phyloP scores from a whole-genome alignment of 352 stramenopile genomes.

The Phytophthora citrophthora region DNA sequence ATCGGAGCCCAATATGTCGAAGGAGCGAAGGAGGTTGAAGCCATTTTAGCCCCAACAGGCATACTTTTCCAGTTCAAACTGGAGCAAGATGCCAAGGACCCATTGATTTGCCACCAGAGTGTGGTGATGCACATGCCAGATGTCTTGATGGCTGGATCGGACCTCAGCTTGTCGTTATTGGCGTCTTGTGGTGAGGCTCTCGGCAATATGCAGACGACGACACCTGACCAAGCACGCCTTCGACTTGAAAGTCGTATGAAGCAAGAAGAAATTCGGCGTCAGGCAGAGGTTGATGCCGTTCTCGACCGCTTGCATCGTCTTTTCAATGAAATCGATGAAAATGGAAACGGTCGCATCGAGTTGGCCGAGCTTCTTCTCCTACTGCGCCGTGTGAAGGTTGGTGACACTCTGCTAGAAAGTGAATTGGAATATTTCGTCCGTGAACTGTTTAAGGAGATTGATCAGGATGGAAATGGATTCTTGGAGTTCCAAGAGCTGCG shows the following conservation, averaged over 20 bases:
- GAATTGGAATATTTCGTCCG: slow-evolving; percentile 72
- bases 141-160: slow-evolving; percentile 66
- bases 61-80: slow-evolving; percentile 57
- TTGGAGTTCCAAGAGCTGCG: slow-evolving; percentile 97
- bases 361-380: slow-evolving; percentile 66
- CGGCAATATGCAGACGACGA: slow-evolving; percentile 61
- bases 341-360: slow-evolving; percentile 72
- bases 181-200: slow-evolving; percentile 61
- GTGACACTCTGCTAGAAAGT: slow-evolving; percentile 64
- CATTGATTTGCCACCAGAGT: slow-evolving; percentile 50
- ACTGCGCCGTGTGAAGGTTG: slow-evolving; percentile 68
- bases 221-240: slow-evolving; percentile 62
- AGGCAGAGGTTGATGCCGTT: slow-evolving; percentile 62
- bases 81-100: slow-evolving; percentile 51
- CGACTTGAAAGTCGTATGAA: slow-evolving; percentile 60
- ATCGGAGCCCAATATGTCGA: slow-evolving; percentile 63
- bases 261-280: slow-evolving; percentile 54
- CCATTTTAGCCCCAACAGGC: slow-evolving; percentile 53
- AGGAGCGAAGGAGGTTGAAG: slow-evolving; percentile 42
- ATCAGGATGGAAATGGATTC: slow-evolving; percentile 90
- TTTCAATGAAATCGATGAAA: slow-evolving; percentile 78
- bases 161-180: slow-evolving; percentile 71
- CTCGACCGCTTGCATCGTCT: slow-evolving; percentile 61
- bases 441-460: slow-evolving; percentile 90
- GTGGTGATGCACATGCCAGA: slow-evolving; percentile 70